Base-by-base conservation (phyloP, 2,329 filamentous ascomycete species). In the Chaetomiaceae sp. region DNA sequence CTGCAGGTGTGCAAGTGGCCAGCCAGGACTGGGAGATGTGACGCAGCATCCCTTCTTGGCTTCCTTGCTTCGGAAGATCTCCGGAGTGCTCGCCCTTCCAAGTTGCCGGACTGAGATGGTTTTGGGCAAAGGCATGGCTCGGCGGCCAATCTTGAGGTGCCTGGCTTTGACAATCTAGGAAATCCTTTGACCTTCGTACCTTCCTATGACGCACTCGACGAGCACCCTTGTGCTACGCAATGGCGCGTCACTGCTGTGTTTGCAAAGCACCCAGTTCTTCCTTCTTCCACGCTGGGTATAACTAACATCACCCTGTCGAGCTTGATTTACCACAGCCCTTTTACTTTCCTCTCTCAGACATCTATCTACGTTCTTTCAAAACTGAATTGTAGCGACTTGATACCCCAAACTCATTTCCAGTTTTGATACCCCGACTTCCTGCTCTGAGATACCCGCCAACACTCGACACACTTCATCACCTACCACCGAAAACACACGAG, bases 201-300 rank as follows among this genome's bases (percentile, higher is more conserved):
- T 54, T 39, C 53, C 55, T 61, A 61, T 61, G 59, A 61, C 59
- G 59, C 55, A 61, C 33, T 55, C 38, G 49, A 57, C 29, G 23
- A 23, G 27, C 14, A 42, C 34, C 38, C 34, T 27, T 20, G 42
- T 43, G 46, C 31, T 33, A 31, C 39, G 34, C 25, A 31, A 25
- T 27, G 20, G 46, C 51, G 54, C 57, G 58, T 59, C 52, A 61
- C 54, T 31, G 19, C 34, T 19, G 38, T 47, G 12, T 17, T 29
- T 27, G 20, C 6, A 19, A 49, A 40, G 25, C 25, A 19, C 9
- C 19, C 25, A n/a, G n/a, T n/a, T 29, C 27, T 14, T 34, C 19
- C 29, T 17, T 7, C 14, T 14, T 22, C 9, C 17, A 7, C 22
- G 37, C 27, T n/a, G n/a, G n/a, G n/a, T 48, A 44, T 48, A 44